Base-by-base conservation (phyloP, 805 yeast species). In the Candida yuanshanica region DNA sequence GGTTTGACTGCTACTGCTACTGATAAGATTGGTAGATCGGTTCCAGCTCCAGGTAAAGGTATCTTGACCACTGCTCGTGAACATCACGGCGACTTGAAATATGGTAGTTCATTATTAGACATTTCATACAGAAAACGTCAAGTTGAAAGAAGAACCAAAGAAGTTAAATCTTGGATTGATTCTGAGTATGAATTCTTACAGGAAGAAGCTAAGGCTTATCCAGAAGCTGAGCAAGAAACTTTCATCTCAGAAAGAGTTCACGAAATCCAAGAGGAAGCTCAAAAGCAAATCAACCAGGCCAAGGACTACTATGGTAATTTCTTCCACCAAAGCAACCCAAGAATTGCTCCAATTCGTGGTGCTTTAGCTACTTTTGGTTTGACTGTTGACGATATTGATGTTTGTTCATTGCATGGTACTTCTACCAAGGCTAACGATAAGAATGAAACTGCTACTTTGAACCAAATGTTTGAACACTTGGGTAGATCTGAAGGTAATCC, bases 21-120 rank as follows among this genome's bases (percentile, higher is more conserved):
- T 46, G 99, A 93, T 68, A 95, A 90, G 81, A 91, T 91, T 64
- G 97, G 98, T 63, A 84, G 97, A 72, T 90, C 98, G 38, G 91
- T 93, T 52, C 99, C 99, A 52, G 99, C 99, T 62, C 99, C 99
- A 69, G 99, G 99, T 66, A 88, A 91, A 73, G 99, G 99, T 83
- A 85, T 93, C 53, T 77, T 93, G 74, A 93, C 99, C 47, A 88
- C 96, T 61, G 99, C 99, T 44, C 83, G 95, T 61, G 99, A 95
- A 72, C 79, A 81, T 60, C 91, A 83, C 55, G 86, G 89, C 54
- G 76, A 74, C 56, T 73, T 82, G 72, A 82, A 83, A 67, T 83
- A 77, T 74, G 79, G 83, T 54, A 70, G 93, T 43, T 83, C 91
- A 47, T 70, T 86, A 68, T 71, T 93, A 70, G 86, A 89, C 65